Conservation (phyloP, 805 yeast species). For the Candida gorgasii region DNA sequence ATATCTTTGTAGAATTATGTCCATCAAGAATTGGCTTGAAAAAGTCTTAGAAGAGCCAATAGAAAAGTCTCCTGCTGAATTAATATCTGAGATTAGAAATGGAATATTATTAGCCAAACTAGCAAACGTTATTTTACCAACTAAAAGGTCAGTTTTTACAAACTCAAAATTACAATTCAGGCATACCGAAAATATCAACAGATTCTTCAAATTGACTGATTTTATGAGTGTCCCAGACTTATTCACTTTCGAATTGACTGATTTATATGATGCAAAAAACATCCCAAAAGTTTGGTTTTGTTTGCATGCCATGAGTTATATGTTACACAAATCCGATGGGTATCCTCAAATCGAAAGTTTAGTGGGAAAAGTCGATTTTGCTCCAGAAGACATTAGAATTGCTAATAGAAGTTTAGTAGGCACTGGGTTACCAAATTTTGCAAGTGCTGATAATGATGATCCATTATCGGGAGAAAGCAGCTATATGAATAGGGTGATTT, state of each 20-base stretch:
- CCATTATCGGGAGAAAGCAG: slow-evolving; percentile 20
- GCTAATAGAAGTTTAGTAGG: slow-evolving; percentile 73
- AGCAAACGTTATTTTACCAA: slow-evolving; percentile 70
- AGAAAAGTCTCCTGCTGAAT: slow-evolving; percentile 53
- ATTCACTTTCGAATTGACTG: slow-evolving; percentile 89
- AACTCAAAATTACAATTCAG: slow-evolving; percentile 68
- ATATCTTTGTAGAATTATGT: slow-evolving; percentile 76
- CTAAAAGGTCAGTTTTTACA: slow-evolving; percentile 55
- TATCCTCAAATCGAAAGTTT: slow-evolving; percentile 64
- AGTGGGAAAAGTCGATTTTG: slow-evolving; percentile 62
- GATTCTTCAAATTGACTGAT: slow-evolving; percentile 71
- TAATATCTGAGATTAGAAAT: slow-evolving; percentile 70
- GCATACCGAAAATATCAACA: slow-evolving; percentile 90
- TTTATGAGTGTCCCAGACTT: slow-evolving; percentile 79
- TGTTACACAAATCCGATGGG: slow-evolving; percentile 57
- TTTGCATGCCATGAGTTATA: slow-evolving; percentile 80
- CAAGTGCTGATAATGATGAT: slow-evolving; percentile 37
- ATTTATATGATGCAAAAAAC: slow-evolving; percentile 86
- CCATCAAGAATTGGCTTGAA: slow-evolving; percentile 83
- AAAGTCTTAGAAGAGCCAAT: slow-evolving; percentile 56
- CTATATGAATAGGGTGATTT: slow-evolving; percentile 24
- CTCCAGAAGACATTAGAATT: slow-evolving; percentile 64
- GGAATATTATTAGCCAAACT: slow-evolving; percentile 85
- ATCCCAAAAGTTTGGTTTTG: slow-evolving; percentile 94
- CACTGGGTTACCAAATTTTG: slow-evolving; percentile 73